Percentiles rank a stretch among this genome's conserved stretches.
phyloP scores from a whole-genome alignment of 2,329 filamentous ascomycete genomes.

The Fusarium euwallaceae region DNA sequence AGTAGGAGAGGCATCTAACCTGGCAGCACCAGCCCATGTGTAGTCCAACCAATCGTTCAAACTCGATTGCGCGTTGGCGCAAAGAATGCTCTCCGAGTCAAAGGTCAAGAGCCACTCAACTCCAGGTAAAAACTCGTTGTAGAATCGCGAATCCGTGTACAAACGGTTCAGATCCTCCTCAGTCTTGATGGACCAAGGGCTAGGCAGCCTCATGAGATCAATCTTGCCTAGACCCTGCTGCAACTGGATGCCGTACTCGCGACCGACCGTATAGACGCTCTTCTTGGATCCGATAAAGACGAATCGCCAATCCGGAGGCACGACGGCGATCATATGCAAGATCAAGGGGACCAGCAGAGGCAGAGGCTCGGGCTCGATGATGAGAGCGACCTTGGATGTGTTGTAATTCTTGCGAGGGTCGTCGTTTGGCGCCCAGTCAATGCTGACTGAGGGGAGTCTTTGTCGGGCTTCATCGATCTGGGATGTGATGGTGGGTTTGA shows the following conservation, averaged over 20 bases:
- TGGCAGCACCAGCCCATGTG: slow-evolving; percentile 4
- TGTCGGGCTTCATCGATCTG: slow-evolving; percentile 5
- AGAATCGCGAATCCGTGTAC: slow-evolving; percentile 4
- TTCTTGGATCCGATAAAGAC: slow-evolving; percentile 7
- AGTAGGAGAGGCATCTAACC: neutral
- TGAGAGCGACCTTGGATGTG: slow-evolving; percentile 5
- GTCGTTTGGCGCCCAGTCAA: neutral
- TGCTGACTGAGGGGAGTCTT: neutral
- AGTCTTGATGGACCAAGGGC: slow-evolving; percentile 3
- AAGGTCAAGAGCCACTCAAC: slow-evolving; percentile 2
- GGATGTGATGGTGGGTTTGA: slow-evolving; percentile 1
- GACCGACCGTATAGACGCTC: slow-evolving; percentile 1
- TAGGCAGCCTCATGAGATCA: neutral
- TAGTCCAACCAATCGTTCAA: slow-evolving; percentile 5
- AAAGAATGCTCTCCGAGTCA: slow-evolving; percentile 1
- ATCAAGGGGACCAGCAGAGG: slow-evolving; percentile 1
- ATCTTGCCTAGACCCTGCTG: slow-evolving; percentile 5
- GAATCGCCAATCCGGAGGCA: slow-evolving; percentile 1
- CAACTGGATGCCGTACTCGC: neutral
- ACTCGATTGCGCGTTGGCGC: neutral
- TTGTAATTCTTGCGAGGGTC: slow-evolving; percentile 7
- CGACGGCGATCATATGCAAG: slow-evolving; percentile 1
- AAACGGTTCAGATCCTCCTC: neutral
- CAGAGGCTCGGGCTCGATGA: slow-evolving; percentile 2
- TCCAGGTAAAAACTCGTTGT: slow-evolving; percentile 3